Conservation (phyloP, 805 yeast genomes). For the Candida golubevii region DNA sequence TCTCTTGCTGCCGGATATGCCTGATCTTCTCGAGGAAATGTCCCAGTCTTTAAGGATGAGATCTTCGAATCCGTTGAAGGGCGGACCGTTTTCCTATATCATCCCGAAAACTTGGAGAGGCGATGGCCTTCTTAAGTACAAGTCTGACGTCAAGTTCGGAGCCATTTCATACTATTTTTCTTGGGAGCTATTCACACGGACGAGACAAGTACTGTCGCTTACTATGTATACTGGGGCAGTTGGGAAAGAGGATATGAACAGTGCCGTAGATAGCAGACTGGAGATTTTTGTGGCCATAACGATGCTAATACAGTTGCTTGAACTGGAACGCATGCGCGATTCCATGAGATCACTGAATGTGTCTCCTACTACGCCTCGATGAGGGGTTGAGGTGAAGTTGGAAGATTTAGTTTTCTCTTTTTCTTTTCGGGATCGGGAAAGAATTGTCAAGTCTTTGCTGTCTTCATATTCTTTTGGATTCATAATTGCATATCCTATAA, state of each 20-base stretch:
- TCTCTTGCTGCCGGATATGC: slow-evolving; percentile 6
- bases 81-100: slow-evolving; percentile 2
- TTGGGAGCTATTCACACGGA: slow-evolving; percentile 11
- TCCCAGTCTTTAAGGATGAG: slow-evolving; percentile 8
- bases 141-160: slow-evolving; percentile 8
- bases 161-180: slow-evolving; percentile 6
- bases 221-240: slow-evolving; percentile 6
- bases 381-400: no score
- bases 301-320: slow-evolving; percentile 5
- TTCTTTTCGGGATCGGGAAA: no score
- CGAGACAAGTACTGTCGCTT: slow-evolving; percentile 6
- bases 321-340: no score
- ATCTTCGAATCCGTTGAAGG: slow-evolving; percentile 9
- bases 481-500: neutral
- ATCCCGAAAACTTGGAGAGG: slow-evolving; percentile 2
- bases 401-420: no score
- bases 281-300: slow-evolving; percentile 5
- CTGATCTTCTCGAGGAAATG: slow-evolving; percentile 10
- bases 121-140: slow-evolving; percentile 4
- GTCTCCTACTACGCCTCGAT: no score
- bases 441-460: no score
- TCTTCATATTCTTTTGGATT: no score
- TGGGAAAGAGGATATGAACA: slow-evolving; percentile 7
- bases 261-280: slow-evolving; percentile 6
- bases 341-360: no score